Percentiles rank a stretch among this genome's conserved stretches.
phyloP scores from a whole-genome alignment of 1,284 basidiomycete genomes.

The Marasmius sp. region DNA sequence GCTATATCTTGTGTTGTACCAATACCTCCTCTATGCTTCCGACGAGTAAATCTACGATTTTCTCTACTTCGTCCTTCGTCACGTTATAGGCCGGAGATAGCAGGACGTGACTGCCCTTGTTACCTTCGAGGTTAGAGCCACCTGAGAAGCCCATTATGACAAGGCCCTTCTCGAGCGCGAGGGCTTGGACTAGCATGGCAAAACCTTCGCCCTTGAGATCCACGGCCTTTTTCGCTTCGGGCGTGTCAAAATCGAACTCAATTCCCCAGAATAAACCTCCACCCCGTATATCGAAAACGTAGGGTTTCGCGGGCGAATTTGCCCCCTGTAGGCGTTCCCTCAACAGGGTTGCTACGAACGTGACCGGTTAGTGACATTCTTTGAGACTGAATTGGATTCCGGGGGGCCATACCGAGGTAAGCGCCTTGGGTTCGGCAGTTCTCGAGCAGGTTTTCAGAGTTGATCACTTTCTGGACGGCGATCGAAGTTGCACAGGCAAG shows the following conservation, averaged over 20 bases:
- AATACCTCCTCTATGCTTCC: slow-evolving; percentile 64
- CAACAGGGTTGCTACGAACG: slow-evolving; percentile 46
- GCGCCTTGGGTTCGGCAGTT: slow-evolving; percentile 64
- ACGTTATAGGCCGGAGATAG: slow-evolving; percentile 78
- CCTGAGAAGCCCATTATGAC: slow-evolving; percentile 73
- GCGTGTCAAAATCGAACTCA: slow-evolving; percentile 69
- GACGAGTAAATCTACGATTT: slow-evolving; percentile 63
- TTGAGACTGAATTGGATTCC: background rate
- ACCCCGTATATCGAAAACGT: slow-evolving; percentile 74
- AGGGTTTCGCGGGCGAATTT: slow-evolving; percentile 58
- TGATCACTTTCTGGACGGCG: slow-evolving; percentile 76
- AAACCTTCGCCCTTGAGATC: slow-evolving; percentile 45
- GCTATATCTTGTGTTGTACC: slow-evolving; percentile 26
- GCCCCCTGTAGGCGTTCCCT: slow-evolving; percentile 51
- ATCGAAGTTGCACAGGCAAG: slow-evolving; percentile 75
- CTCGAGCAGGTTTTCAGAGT: slow-evolving; percentile 65
- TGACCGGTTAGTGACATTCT: background rate
- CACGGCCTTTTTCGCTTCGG: slow-evolving; percentile 34
- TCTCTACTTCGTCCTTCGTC: slow-evolving; percentile 62
- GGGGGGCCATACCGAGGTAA: slow-evolving; percentile 44
- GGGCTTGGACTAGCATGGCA: slow-evolving; percentile 54
- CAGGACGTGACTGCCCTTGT: slow-evolving; percentile 68
- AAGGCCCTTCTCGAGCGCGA: slow-evolving; percentile 61
- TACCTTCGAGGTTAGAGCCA: slow-evolving; percentile 67
- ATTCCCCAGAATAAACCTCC: slow-evolving; percentile 81